These are phyloP conservation scores for Leptosphaerulina australis DNA, from an alignment of 2,329 filamentous ascomycete genomes.

Conservation along the genomic window DNA sequence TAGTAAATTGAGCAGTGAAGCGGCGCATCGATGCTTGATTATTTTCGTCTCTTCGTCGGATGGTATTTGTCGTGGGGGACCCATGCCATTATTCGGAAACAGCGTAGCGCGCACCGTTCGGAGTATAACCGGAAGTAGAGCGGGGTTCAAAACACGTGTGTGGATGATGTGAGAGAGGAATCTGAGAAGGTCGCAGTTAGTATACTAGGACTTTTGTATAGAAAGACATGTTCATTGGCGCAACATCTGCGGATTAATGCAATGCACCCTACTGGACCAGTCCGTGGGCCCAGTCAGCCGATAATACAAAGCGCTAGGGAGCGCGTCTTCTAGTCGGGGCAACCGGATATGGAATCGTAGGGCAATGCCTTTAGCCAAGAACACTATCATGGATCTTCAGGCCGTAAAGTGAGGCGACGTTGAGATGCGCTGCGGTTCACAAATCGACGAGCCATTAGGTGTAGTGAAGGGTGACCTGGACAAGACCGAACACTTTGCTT, in stretches of 20 bases:
- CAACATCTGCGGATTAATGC: slow-evolving; percentile 27
- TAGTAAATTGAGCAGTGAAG: slow-evolving; percentile 58
- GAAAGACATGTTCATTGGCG: slow-evolving; percentile 30
- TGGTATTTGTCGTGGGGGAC: slow-evolving; percentile 65
- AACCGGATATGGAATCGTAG: slow-evolving; percentile 2
- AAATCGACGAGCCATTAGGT: not conserved
- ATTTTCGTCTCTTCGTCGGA: slow-evolving; percentile 64
- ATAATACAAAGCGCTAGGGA: slow-evolving; percentile 11
- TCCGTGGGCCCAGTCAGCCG: slow-evolving; percentile 35
- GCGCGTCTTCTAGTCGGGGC: not conserved
- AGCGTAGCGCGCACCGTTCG: slow-evolving; percentile 75
- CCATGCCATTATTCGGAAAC: slow-evolving; percentile 84
- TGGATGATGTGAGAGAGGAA: slow-evolving; percentile 55
- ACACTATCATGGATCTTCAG: slow-evolving; percentile 1
- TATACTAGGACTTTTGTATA: slow-evolving; percentile 26
- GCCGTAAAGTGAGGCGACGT: slow-evolving; percentile 30
- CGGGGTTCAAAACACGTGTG: slow-evolving; percentile 51
- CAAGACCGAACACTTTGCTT: not conserved
- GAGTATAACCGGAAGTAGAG: slow-evolving; percentile 58
- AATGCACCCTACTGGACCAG: slow-evolving; percentile 23
- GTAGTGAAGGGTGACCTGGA: not conserved
- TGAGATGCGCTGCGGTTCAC: not conserved
- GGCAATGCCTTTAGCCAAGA: not conserved
- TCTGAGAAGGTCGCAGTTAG: slow-evolving; percentile 46
- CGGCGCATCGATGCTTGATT: slow-evolving; percentile 71